A percentile compares a stretch with the other conserved stretches of the same genome.
phyloP scores from a whole-genome alignment of 2,329 filamentous ascomycete species.

The Clarireedia monteithiana region DNA sequence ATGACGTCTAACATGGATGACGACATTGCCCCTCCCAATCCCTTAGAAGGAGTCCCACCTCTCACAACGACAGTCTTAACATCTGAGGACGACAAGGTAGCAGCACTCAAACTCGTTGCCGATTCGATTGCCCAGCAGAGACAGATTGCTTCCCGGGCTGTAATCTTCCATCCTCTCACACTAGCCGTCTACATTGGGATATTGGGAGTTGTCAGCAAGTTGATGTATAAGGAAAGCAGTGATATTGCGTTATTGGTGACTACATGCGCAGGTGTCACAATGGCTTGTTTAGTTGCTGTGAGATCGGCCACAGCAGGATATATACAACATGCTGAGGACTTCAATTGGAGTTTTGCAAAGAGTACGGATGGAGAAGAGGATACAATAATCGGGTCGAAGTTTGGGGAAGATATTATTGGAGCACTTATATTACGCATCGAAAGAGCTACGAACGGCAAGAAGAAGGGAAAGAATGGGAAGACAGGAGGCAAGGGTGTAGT shows the following conservation, averaged over 20 bases:
- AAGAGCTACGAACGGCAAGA: conserved; percentile 25
- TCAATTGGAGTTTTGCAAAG: conserved; percentile 23
- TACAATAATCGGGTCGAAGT: conserved; percentile 57
- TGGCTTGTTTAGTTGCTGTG: conserved; percentile 54
- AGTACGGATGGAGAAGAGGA: conserved; percentile 37
- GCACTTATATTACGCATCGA: conserved; percentile 62
- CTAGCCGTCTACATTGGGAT: conserved; percentile 39
- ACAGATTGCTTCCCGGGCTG: conserved; percentile 37
- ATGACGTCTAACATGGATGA: conserved; percentile 29
- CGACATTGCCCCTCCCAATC: conserved; percentile 28
- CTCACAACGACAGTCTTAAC: conserved; percentile 54
- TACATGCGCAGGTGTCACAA: conserved; percentile 52
- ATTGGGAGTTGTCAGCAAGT: conserved; percentile 39
- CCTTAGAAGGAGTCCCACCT: conserved; percentile 47
- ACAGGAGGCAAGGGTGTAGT: conserved; percentile 62
- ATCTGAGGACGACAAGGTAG: conserved; percentile 50
- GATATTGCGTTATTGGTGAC: conserved; percentile 50
- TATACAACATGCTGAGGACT: conserved; percentile 22
- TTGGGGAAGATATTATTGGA: conserved; percentile 62
- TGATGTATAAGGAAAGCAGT: conserved; percentile 30
- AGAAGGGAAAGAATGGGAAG: conserved; percentile 24
- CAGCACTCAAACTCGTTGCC: conserved; percentile 65
- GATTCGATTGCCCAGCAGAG: conserved; percentile 80
- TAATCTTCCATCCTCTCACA: conserved; percentile 43
- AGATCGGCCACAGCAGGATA: conserved; percentile 56